Evolutionary conservation across 345 rosid species (phyloP).

Genomic region (Syzygium grande): DNA sequence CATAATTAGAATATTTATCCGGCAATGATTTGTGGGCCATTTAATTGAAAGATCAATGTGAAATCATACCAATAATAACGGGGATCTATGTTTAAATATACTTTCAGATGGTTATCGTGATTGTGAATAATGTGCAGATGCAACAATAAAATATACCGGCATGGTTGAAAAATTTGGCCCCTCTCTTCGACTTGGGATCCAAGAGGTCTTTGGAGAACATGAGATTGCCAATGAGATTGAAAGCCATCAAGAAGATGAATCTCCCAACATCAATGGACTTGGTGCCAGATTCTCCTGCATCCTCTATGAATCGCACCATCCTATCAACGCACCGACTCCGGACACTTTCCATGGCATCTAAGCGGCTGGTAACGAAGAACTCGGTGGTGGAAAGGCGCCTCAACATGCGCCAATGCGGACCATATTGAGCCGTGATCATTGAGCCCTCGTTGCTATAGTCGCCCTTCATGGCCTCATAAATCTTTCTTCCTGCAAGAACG

Average conservation of each 20-base stretch:
- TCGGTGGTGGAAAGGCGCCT: slow-evolving; percentile 56
- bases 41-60: not conserved
- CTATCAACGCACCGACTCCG: slow-evolving; percentile 41
- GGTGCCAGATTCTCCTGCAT: slow-evolving; percentile 32
- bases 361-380: slow-evolving; percentile 55
- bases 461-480: slow-evolving; percentile 77
- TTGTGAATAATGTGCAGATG: not conserved
- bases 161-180: slow-evolving; percentile 51
- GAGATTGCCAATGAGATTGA: slow-evolving; percentile 64
- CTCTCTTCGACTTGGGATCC: slow-evolving; percentile 48
- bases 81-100: not conserved
- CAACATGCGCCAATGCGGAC: slow-evolving; percentile 68
- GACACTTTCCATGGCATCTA: slow-evolving; percentile 40
- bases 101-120: not conserved
- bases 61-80: not conserved
- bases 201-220: slow-evolving; percentile 64
- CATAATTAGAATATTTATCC: not conserved
- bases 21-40: not conserved
- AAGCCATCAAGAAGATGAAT: slow-evolving; percentile 60
- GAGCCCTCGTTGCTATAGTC: slow-evolving; percentile 46
- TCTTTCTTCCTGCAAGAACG: slow-evolving; percentile 67
- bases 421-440: slow-evolving; percentile 67
- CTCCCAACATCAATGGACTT: slow-evolving; percentile 44
- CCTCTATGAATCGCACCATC: slow-evolving; percentile 41
- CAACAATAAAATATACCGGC: slow-evolving; percentile 21